These are phyloP conservation scores for Zelonia costaricensis DNA, from an alignment of 208 protist genomes.

Conservation along the genomic window DNA sequence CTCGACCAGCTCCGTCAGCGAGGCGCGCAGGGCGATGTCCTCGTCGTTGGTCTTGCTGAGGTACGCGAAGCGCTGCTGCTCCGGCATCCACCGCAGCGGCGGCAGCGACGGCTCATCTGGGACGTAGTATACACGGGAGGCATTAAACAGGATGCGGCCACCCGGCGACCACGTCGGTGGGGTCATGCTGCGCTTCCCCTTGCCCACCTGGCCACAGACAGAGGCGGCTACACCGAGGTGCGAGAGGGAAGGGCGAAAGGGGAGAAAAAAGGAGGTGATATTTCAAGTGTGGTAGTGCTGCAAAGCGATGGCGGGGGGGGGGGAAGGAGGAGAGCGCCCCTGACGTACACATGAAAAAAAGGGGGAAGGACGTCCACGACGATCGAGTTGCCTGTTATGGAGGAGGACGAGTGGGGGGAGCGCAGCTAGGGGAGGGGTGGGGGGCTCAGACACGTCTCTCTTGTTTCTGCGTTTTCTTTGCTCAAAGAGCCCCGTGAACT, in stretches of 20 bases:
- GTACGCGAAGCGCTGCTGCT: constrained; percentile 44
- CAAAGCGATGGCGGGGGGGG: too few species aligned
- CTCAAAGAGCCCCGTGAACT: too few species aligned
- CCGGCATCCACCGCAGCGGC: constrained; percentile 44
- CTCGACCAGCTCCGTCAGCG: constrained; percentile 23
- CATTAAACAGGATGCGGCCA: constrained; percentile 32
- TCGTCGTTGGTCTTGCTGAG: constrained; percentile 32
- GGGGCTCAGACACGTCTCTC: too few species aligned
- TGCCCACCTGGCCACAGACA: too few species aligned
- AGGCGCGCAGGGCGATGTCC: constrained; percentile 30
- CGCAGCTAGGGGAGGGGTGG: too few species aligned
- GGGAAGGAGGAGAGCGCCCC: too few species aligned
- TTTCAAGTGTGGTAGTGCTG: neutral
- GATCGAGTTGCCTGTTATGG: too few species aligned
- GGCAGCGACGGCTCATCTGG: constrained; percentile 29
- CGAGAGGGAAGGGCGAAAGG: neutral
- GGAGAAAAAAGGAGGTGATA: neutral
- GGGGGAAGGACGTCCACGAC: too few species aligned
- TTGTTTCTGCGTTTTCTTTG: too few species aligned
- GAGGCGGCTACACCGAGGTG: too few species aligned
- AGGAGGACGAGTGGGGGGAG: too few species aligned
- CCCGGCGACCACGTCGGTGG: constrained; percentile 12
- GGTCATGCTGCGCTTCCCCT: constrained; percentile 3
- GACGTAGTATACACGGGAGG: constrained; percentile 32
- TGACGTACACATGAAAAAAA: too few species aligned